These are phyloP conservation scores for Diaporthe sp. DNA, from an alignment of 2,329 filamentous ascomycete genomes.

Conservation along the genomic window DNA sequence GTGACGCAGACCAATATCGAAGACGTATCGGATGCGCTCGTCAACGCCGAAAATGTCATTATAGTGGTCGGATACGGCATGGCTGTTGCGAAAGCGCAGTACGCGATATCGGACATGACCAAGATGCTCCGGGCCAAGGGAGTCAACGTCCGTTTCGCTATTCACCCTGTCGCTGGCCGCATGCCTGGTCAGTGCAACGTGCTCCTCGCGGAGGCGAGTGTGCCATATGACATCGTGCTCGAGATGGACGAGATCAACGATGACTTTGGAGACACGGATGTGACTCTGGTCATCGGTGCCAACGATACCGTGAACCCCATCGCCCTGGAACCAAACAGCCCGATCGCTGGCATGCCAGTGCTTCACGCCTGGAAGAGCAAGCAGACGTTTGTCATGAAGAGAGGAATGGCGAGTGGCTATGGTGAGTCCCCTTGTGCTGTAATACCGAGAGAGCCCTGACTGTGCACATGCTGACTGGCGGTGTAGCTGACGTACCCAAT, in stretches of 20 bases:
- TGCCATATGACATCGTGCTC: conserved; percentile 91
- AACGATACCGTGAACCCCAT: conserved; percentile 96
- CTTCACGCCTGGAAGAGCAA: conserved; percentile 95
- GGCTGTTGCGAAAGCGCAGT: conserved; percentile 94
- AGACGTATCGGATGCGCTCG: conserved; percentile 81
- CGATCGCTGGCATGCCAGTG: conserved; percentile 94
- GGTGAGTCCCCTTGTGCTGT: conserved; percentile 62
- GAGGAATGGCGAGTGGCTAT: conserved; percentile 89
- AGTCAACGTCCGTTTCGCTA: conserved; percentile 87
- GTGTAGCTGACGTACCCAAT: conserved; percentile 84
- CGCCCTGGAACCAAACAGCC: conserved; percentile 83
- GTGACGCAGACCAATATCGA: conserved; percentile 84
- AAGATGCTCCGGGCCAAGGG: conserved; percentile 79
- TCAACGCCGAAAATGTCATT: conserved; percentile 85
- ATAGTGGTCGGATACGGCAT: conserved; percentile 94
- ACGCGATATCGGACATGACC: conserved; percentile 88
- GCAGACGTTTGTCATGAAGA: conserved; percentile 93
- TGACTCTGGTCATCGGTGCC: conserved; percentile 90
- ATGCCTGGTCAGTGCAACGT: conserved; percentile 97
- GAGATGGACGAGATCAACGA: conserved; percentile 99
- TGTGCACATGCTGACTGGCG: conserved; percentile 30
- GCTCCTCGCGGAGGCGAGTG: conserved; percentile 86
- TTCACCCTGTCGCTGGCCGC: conserved; percentile 89
- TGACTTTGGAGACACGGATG: conserved; percentile 86
- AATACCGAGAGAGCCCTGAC: background rate